Conservation (phyloP, 208 protist species). For the Leishmania arabica region DNA sequence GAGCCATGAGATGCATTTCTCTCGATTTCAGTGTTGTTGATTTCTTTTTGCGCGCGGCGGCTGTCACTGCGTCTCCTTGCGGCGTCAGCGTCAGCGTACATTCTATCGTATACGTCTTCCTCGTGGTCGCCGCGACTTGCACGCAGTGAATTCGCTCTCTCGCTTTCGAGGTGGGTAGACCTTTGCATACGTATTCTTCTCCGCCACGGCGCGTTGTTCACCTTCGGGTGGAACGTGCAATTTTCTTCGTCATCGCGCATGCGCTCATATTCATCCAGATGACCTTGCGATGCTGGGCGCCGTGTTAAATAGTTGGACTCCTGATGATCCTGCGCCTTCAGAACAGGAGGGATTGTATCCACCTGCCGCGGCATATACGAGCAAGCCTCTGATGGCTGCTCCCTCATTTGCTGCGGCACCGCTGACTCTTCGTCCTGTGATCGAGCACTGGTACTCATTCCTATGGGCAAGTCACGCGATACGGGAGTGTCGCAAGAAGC, state of each 20-base stretch:
- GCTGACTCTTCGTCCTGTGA: neutral
- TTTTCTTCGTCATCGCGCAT: slow-evolving; percentile 34
- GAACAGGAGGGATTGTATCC: slow-evolving; percentile 1
- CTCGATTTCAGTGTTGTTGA: slow-evolving; percentile 6
- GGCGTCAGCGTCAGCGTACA: slow-evolving; percentile 26
- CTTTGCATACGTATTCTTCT: neutral
- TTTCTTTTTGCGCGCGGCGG: slow-evolving; percentile 1
- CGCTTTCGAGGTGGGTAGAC: slow-evolving; percentile 1
- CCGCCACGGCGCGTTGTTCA: slow-evolving; percentile 17
- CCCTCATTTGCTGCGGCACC: neutral
- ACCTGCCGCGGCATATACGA: slow-evolving; percentile 1
- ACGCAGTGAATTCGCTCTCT: neutral
- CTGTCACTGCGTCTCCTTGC: slow-evolving; percentile 1
- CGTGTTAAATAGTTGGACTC: neutral
- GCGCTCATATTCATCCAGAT: slow-evolving; percentile 9
- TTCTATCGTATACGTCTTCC: slow-evolving; percentile 10
- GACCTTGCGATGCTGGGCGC: neutral
- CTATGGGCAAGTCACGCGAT: slow-evolving; percentile 3
- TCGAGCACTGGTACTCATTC: slow-evolving; percentile 2
- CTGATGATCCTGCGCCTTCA: neutral
- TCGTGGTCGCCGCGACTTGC: slow-evolving; percentile 20
- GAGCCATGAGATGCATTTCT: slow-evolving; percentile 7
- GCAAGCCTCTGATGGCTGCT: neutral
- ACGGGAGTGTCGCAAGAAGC: neutral
- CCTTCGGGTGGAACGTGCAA: slow-evolving; percentile 48